Evolutionary conservation across 495 filamentous ascomycete genomes (phyloP), one percentile per base, ranked within the genome.

Genomic region (Penicillium crystallinum): DNA sequence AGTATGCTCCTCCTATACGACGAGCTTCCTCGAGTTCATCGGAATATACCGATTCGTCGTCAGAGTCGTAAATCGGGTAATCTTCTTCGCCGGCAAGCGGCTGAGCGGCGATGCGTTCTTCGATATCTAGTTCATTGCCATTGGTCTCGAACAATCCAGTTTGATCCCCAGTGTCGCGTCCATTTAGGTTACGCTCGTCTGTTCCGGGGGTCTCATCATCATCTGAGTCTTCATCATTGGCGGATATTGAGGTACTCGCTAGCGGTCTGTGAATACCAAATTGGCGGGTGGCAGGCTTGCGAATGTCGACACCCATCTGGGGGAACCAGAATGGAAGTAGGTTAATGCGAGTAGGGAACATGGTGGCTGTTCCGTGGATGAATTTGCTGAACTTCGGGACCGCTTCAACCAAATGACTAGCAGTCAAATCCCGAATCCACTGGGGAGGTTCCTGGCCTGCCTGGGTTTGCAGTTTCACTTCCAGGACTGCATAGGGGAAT

Each of bases 321-420:
- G 93, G 93, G 74, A 90, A 86, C 93, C 93, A 99, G 78, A 87
- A 99, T 3, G 93, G 93, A 3, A 97, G 80, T 2, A 99, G 81
- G 25, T 96, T 75, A 66, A 97, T 97, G 39, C 87, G 84, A 25
- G 84, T 78, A 0, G 91, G 92, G 68, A 96, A 93, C 17, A 97
- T 68, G 0, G 81, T 89, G 8, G 92, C 90, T 0, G 84, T 87
- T 43, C 93, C 93, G 68, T 99, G 93, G 53, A 99, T 99, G 69
- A 97, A 99, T 72, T 99, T 99, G 59, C 90, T 96, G 75, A 96
- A 99, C 64, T 99, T 99, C 44, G 93, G 93, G 1, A 97, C 91
- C 1, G 95, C 93, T 67, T 99, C 93, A 12, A 99, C 93, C 21
- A 99, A 79, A 68, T 99, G 93, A 58, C 88, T 93, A 14, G 89